phyloP scores from a whole-genome alignment of 768 basidiomycete species.

The Leccinum uliginosum region DNA sequence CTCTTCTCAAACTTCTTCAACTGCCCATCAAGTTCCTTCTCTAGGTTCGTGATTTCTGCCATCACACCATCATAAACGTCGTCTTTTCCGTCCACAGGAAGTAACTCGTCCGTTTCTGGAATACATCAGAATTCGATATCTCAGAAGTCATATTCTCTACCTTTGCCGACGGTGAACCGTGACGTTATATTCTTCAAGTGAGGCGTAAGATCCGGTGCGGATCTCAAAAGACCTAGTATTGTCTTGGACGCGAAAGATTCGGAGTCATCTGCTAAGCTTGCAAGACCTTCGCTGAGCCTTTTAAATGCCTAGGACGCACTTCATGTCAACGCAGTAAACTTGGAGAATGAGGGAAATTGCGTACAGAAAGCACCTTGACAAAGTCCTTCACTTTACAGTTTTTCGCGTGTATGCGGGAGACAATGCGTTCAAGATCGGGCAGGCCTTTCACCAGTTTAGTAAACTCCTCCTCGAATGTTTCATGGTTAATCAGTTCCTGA shows the following conservation, averaged over 20 bases:
- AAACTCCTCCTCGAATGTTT: conserved; percentile 74
- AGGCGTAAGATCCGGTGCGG: conserved; percentile 74
- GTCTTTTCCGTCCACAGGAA: conserved; percentile 84
- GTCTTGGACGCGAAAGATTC: conserved; percentile 75
- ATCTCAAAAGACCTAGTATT: conserved; percentile 68
- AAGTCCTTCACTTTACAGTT: conserved; percentile 87
- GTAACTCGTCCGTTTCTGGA: conserved; percentile 62
- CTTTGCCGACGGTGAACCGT: conserved; percentile 61
- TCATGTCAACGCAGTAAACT: conserved; percentile 1
- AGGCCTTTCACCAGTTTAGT: conserved; percentile 71
- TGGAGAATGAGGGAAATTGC: conserved; percentile 9
- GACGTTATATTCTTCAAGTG: conserved; percentile 68
- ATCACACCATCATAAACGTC: conserved; percentile 77
- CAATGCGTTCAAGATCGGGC: conserved; percentile 90
- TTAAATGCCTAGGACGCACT: conserved; percentile 62
- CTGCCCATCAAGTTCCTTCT: conserved; percentile 64
- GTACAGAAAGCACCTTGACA: conserved; percentile 71
- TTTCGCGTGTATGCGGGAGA: conserved; percentile 93
- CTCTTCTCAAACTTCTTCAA: conserved; percentile 64
- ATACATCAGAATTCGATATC: conserved; percentile 20
- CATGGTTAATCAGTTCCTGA: conserved; percentile 80
- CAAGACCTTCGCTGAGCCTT: conserved; percentile 64
- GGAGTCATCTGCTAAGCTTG: conserved; percentile 55
- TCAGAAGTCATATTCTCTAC: conserved; percentile 32
- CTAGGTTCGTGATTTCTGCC: conserved; percentile 64